Conservation (phyloP, 805 yeast species). For the Ogataea minuta region DNA sequence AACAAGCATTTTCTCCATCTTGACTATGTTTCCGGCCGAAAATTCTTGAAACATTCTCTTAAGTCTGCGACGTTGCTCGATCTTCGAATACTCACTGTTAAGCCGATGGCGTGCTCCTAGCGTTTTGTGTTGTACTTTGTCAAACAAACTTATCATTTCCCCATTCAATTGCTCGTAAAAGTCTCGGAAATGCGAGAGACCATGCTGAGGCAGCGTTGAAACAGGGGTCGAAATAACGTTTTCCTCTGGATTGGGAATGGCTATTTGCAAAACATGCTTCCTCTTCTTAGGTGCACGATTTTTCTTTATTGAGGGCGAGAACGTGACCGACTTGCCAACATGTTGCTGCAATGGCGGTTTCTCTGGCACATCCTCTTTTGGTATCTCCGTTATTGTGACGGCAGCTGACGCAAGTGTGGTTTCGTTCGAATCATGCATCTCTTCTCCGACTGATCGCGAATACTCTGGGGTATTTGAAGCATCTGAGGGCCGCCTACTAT, state of each 20-base stretch:
- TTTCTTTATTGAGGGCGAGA: constrained; percentile 14
- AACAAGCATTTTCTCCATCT: constrained; percentile 67
- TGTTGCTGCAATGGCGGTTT: neutral
- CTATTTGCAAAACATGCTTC: constrained; percentile 4
- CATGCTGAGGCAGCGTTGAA: constrained; percentile 1
- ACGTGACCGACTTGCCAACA: constrained; percentile 14
- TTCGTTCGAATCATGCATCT: neutral
- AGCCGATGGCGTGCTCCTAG: constrained; percentile 23
- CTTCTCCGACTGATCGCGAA: neutral
- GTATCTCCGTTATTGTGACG: constrained; percentile 2
- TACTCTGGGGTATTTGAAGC: neutral
- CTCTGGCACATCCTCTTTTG: neutral
- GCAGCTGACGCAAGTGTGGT: constrained; percentile 2
- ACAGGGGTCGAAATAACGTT: neutral
- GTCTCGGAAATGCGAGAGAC: constrained; percentile 13
- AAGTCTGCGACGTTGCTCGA: constrained; percentile 24
- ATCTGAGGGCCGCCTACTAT: neutral
- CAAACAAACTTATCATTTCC: constrained; percentile 19
- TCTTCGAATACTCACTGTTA: constrained; percentile 15
- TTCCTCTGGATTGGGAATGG: constrained; percentile 15
- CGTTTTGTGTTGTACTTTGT: constrained; percentile 25
- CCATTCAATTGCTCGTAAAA: constrained; percentile 18
- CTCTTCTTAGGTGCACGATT: neutral
- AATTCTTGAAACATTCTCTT: constrained; percentile 34
- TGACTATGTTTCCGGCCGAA: constrained; percentile 60